These are phyloP conservation scores for Achaetomiella virescens DNA, from an alignment of 495 filamentous ascomycete genomes.

Conservation along the genomic window DNA sequence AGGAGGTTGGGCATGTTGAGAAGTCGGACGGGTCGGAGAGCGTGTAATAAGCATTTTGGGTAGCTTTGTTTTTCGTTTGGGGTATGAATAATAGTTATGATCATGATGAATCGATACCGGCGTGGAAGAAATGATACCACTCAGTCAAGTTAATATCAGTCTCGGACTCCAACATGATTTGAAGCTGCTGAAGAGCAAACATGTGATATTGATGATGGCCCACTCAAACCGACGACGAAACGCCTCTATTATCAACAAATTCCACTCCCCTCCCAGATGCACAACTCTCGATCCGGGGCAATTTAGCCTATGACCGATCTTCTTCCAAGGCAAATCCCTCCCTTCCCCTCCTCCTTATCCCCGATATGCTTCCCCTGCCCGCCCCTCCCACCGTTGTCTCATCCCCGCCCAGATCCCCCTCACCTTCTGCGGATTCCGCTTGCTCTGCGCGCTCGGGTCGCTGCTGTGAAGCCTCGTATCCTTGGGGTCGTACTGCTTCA, in stretches of 20 bases:
- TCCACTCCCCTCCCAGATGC: too few species aligned
- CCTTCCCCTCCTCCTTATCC: background rate
- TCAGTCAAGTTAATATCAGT: too few species aligned
- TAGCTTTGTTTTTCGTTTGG: too few species aligned
- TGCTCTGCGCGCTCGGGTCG: conserved; percentile 5
- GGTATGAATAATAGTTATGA: too few species aligned
- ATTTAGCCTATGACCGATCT: background rate
- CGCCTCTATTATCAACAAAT: too few species aligned
- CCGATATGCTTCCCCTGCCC: conserved; percentile 1
- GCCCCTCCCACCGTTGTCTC: background rate
- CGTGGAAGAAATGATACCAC: too few species aligned
- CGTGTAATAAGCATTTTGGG: background rate
- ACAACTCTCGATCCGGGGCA: too few species aligned
- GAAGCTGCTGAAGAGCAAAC: too few species aligned
- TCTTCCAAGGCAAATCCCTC: background rate
- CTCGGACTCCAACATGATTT: too few species aligned
- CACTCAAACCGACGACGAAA: too few species aligned
- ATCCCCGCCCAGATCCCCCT: background rate
- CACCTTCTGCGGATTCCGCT: conserved; percentile 14
- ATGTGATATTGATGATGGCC: too few species aligned
- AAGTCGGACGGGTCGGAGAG: background rate
- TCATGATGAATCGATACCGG: too few species aligned
- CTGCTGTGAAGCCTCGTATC: conserved; percentile 8
- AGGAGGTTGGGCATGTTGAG: conserved; percentile 22
- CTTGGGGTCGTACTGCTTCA: conserved; percentile 8